Conservation (phyloP, 2,329 filamentous ascomycete species). For the Penicillium sp. region DNA sequence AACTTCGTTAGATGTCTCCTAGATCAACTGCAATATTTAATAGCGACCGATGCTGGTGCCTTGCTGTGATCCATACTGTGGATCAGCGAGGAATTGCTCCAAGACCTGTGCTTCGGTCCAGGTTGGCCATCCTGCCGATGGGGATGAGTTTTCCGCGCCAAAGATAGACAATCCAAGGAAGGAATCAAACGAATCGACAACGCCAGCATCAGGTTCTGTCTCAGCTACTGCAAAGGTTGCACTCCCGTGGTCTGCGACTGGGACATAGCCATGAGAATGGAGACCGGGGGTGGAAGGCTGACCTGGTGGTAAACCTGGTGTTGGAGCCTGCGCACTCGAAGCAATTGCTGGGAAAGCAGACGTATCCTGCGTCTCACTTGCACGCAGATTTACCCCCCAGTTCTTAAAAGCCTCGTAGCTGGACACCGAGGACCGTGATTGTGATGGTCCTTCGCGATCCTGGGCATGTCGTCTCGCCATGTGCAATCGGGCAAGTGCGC, state of each 20-base stretch:
- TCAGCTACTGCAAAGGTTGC: neutral
- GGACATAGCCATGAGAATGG: too few relatives aligned
- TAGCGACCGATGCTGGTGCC: too few relatives aligned
- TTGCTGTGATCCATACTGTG: too few relatives aligned
- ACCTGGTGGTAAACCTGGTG: neutral
- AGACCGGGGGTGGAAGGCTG: neutral
- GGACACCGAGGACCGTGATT: neutral
- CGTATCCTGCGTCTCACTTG: neutral
- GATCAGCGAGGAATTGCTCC: constrained; percentile 20
- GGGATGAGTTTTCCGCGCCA: constrained; percentile 10
- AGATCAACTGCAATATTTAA: too few relatives aligned
- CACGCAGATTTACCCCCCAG: constrained; percentile 17
- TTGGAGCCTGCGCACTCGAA: neutral
- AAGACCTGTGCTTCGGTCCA: constrained; percentile 22
- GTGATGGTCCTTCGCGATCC: neutral
- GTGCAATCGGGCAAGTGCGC: constrained; percentile 22
- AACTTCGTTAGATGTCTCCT: too few relatives aligned
- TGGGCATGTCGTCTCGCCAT: constrained; percentile 3
- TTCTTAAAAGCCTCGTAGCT: constrained; percentile 22
- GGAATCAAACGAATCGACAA: constrained; percentile 12
- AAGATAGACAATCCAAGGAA: constrained; percentile 16
- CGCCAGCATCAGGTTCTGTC: constrained; percentile 2
- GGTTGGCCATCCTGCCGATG: constrained; percentile 15
- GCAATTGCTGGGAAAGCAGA: neutral
- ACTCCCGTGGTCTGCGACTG: too few relatives aligned